Conservation (phyloP, 768 basidiomycete genomes). For the Tylopilus felleus region DNA sequence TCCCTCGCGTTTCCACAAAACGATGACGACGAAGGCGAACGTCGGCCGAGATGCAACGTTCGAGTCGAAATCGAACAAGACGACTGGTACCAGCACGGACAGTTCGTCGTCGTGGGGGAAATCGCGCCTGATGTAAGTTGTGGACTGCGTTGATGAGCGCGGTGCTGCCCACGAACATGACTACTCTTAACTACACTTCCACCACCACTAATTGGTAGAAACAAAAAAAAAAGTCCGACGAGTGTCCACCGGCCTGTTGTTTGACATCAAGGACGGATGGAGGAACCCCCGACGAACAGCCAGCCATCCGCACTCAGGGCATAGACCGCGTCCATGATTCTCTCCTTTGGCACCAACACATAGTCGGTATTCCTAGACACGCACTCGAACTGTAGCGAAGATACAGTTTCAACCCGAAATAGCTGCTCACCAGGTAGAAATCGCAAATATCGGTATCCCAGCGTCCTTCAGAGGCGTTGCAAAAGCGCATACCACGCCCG, state of each 20-base stretch:
- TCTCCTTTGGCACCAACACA: conserved; percentile 49
- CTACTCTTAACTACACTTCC: neutral
- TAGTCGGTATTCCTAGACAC: conserved; percentile 64
- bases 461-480: conserved; percentile 51
- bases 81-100: neutral
- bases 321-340: conserved; percentile 38
- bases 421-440: conserved; percentile 58
- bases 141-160: conserved; percentile 7
- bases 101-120: conserved; percentile 10
- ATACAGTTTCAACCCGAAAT: neutral
- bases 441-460: conserved; percentile 52
- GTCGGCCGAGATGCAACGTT: neutral
- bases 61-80: conserved; percentile 2
- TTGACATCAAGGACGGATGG: conserved; percentile 2
- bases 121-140: conserved; percentile 5
- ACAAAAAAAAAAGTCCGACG: too few species aligned
- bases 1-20: conserved; percentile 7
- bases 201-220: too few species aligned
- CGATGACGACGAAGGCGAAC: conserved; percentile 4
- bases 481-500: conserved; percentile 54
- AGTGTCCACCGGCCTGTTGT: neutral
- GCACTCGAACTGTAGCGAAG: neutral
- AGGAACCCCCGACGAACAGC: conserved; percentile 25
- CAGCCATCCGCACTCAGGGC: conserved; percentile 52
- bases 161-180: neutral